Evolutionary conservation across 345 rosid genomes (phyloP).

Genomic region (Schrenkiella parvula): DNA sequence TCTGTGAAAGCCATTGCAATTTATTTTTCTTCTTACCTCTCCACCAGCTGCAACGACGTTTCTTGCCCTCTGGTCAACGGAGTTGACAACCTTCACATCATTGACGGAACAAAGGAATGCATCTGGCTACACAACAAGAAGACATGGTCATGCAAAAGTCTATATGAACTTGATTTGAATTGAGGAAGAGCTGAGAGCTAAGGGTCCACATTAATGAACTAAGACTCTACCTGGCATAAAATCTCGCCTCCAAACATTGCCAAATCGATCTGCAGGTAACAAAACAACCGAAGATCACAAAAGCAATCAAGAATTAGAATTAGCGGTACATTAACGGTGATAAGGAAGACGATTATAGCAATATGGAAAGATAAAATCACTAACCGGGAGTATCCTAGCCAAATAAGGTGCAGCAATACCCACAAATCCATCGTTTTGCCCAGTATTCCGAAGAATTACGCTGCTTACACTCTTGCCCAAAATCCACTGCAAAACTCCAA

Average conservation of each 20-base stretch:
- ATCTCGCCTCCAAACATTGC: slow-evolving; percentile 92
- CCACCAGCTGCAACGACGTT: slow-evolving; percentile 56
- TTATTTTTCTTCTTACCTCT: slow-evolving; percentile 49
- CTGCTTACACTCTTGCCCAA: slow-evolving; percentile 86
- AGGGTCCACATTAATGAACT: not conserved
- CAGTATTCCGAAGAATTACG: slow-evolving; percentile 57
- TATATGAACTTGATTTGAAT: slow-evolving; percentile 10
- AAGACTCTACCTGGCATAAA: slow-evolving; percentile 79
- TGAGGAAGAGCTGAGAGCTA: not conserved
- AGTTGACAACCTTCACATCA: slow-evolving; percentile 80
- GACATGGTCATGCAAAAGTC: slow-evolving; percentile 9
- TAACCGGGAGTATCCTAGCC: slow-evolving; percentile 95
- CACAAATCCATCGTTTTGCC: slow-evolving; percentile 74
- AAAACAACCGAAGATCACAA: not conserved
- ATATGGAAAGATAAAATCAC: slow-evolving; percentile 30
- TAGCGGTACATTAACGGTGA: not conserved
- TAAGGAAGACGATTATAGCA: not conserved
- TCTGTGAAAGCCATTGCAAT: not conserved
- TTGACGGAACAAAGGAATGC: slow-evolving; percentile 93
- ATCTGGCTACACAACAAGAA: slow-evolving; percentile 77
- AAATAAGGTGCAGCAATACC: slow-evolving; percentile 95
- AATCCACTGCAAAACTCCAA: slow-evolving; percentile 94
- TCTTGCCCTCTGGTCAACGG: slow-evolving; percentile 72
- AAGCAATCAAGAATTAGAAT: not conserved
- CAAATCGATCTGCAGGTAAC: slow-evolving; percentile 67